These are phyloP conservation scores for Pichia sp. DNA, from an alignment of 1,139 yeast species.

Conservation along the genomic window DNA sequence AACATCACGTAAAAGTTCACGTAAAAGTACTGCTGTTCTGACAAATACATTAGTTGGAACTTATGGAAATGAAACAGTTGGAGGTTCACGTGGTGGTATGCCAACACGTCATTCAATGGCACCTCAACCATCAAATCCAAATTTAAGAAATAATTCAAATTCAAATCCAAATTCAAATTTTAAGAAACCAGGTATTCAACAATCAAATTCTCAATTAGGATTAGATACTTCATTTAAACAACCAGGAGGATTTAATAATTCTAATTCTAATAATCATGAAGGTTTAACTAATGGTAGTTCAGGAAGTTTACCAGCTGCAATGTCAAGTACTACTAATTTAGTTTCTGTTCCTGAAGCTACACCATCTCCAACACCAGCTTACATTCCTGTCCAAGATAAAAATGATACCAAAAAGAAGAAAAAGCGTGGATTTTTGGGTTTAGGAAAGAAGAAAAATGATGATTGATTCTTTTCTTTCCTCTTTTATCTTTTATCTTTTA, in stretches of 20 bases:
- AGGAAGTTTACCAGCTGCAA: conserved; percentile 8
- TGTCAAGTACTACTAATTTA: conserved; percentile 12
- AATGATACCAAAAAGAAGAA: conserved; percentile 18
- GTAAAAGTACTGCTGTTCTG: conserved; percentile 26
- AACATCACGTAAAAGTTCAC: conserved; percentile 29
- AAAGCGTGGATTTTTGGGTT: conserved; percentile 20
- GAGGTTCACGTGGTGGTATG: conserved; percentile 10
- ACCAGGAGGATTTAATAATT: conserved; percentile 3
- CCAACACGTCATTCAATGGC: conserved; percentile 16
- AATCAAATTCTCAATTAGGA: conserved; percentile 7
- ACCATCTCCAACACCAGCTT: conserved; percentile 28
- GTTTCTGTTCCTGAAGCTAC: conserved; percentile 30
- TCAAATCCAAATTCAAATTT: neutral
- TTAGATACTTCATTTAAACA: conserved; percentile 9
- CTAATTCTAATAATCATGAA: conserved; percentile 3
- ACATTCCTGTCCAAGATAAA: conserved; percentile 15
- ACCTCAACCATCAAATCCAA: conserved; percentile 9
- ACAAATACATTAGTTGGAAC: conserved; percentile 17
- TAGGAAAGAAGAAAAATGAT: conserved; percentile 20
- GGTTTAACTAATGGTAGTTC: conserved; percentile 13
- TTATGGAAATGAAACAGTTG: conserved; percentile 16
- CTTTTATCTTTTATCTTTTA: conserved; percentile 10
- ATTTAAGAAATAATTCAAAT: conserved; percentile 5
- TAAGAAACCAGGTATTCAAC: conserved; percentile 2
- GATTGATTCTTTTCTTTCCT: neutral